Evolutionary conservation across 306 rosid species (phyloP), one percentile per base, ranked within the genome.

Genomic region (Lagenaria siceraria): DNA sequence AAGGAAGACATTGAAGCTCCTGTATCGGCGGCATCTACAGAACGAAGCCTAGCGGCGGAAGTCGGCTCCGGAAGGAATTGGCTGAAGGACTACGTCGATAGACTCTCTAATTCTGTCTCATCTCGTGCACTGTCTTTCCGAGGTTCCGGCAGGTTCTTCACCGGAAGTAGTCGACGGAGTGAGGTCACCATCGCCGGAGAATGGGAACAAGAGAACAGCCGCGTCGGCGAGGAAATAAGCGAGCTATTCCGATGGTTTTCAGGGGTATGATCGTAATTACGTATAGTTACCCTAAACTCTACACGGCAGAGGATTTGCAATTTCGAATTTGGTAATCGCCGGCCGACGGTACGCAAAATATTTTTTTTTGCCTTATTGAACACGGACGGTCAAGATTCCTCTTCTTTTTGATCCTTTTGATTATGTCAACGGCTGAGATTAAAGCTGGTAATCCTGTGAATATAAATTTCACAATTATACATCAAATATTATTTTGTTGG

Each of bases 241-340:
- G 98, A 95, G 70, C 77, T 89, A 78, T 95, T 95, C 75, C 90
- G 98, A 10, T 95, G 98, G 98, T 88, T 90, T 5, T 88, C 97
- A 78, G 98, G 95, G 92, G 96, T 90, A 88, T 92, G 77, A 88
- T 14, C 24, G 87, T 88, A 88, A 85, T 86, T 87, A 79, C 22
- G 7, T 40, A 18, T 49, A 36, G 0, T 64, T 5, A 31, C 48
- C 48, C 48, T 40, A 40, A 40, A 40, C 15, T 35, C 75, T 48
- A 21, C 48, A 36, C 35, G 55, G 29, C 52, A 31, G 55, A 66
- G 72, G 59, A 31, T 69, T n/a, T 27, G 33, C n/a, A 42, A 21
- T n/a, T 80, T 25, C 10, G 59, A 48, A 4, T 71, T 58, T 29
- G 61, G 58, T 19, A 35, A 42, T 36, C 51, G 7, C 6, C 49